Evolutionary conservation across 768 basidiomycete species (phyloP), one percentile per base, ranked within the genome.

Genomic region (Hirschioporus abietinus): DNA sequence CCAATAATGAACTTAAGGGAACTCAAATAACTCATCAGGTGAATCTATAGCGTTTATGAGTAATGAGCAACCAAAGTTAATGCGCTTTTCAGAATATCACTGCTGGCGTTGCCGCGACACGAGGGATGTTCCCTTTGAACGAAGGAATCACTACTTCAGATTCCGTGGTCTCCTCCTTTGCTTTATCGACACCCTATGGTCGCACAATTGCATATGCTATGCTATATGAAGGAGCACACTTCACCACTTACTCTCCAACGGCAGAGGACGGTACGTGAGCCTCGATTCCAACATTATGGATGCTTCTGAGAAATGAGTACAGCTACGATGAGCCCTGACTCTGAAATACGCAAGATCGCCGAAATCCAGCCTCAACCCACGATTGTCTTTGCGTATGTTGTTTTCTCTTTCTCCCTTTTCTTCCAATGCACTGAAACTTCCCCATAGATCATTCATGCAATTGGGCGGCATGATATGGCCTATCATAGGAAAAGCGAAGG

Each of bases 81-180:
- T 69, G 42, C 58, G 18, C 63, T 5, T 69, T 35, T 25, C 68
- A 79, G 74, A 95, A 94, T 69, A 73, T 96, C 66, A 96, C 93
- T 1, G 92, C 95, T 3, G 95, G 93, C 35, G 89, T 95, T n/a
- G 87, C 93, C 0, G 91, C 90, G 2, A 79, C 87, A 25, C 88
- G 91, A 36, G 85, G 88, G 5, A 74, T 95, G 24, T 86, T 96
- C 70, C 94, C 95, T 1, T 79, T 87, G 10, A 84, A 90, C 25
- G 86, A 87, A 71, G 79, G 86, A 15, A 71, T 94, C 58, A 86
- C 90, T 5, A 78, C 88, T 7, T 75, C 90, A 64, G 95, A 97
- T 75, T 91, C 89, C 7, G 78, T 98, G 35, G 82, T 90, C 12
- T 95, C 92, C 26, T 84, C 85, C 1, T 86, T 92, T 72, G 81